These are phyloP conservation scores for Aristolochia fimbriata DNA, from an alignment of 164 flowering plant genomes.

Conservation along the genomic window DNA sequence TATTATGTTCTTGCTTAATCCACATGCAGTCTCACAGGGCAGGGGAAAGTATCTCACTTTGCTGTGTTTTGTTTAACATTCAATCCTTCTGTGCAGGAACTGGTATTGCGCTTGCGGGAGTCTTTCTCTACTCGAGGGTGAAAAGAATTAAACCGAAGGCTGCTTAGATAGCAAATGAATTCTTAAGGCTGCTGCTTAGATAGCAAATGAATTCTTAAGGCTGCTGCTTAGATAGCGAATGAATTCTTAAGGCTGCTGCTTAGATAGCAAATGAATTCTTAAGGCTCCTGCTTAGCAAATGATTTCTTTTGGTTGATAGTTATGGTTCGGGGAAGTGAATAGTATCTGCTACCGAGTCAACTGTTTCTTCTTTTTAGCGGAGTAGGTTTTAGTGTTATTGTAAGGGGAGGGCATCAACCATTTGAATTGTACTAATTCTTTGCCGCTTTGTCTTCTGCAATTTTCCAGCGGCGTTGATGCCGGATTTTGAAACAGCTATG, in stretches of 20 bases:
- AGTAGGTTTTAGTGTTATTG: too few relatives aligned
- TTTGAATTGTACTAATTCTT: slow-evolving; percentile 8
- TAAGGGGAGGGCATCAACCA: neutral
- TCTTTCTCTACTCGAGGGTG: slow-evolving; percentile 84
- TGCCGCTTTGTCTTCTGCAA: slow-evolving; percentile 1
- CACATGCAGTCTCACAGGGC: too few relatives aligned
- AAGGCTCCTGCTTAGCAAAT: too few relatives aligned
- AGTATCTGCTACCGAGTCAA: too few relatives aligned
- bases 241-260: slow-evolving; percentile 12
- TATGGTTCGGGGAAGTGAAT: neutral
- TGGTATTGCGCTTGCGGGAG: slow-evolving; percentile 86
- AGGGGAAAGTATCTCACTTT: too few relatives aligned
- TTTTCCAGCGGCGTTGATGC: slow-evolving; percentile 1
- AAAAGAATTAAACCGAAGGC: slow-evolving; percentile 72
- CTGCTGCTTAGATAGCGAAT: slow-evolving; percentile 6
- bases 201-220: neutral
- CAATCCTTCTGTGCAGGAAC: slow-evolving; percentile 49
- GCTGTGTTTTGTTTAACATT: too few relatives aligned
- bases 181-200: slow-evolving; percentile 12
- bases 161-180: neutral
- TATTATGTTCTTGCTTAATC: slow-evolving; percentile 16
- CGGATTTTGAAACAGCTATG: neutral
- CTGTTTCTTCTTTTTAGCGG: too few relatives aligned
- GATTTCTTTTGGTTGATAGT: neutral
- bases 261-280: neutral